phyloP scores from a whole-genome alignment of 2,329 filamentous ascomycete genomes.

The Trichothecium sympodiale region DNA sequence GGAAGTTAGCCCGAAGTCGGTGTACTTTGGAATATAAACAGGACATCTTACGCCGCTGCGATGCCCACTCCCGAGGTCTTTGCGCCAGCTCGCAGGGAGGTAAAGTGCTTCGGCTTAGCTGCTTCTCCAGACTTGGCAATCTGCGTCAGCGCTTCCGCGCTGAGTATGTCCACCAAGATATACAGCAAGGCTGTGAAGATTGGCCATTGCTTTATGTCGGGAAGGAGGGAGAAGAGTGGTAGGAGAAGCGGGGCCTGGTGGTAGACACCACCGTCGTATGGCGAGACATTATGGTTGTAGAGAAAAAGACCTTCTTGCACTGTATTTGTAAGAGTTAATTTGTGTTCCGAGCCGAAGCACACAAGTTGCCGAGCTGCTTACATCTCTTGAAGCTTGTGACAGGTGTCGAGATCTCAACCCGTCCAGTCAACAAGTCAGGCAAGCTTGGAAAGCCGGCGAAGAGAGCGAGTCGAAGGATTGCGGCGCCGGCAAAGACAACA shows the following conservation, averaged over 20 bases:
- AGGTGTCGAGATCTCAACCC: conserved; percentile 93
- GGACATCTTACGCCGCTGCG: conserved; percentile 55
- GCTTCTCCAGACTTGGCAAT: conserved; percentile 79
- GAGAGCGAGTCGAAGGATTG: conserved; percentile 67
- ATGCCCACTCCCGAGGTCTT: conserved; percentile 65
- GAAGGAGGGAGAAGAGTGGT: conserved; percentile 81
- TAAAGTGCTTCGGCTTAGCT: conserved; percentile 60
- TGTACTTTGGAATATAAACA: not conserved
- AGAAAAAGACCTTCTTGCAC: conserved; percentile 95
- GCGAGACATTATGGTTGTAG: conserved; percentile 91
- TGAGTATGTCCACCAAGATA: conserved; percentile 68
- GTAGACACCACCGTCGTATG: conserved; percentile 85
- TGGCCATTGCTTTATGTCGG: conserved; percentile 53
- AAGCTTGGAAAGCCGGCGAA: conserved; percentile 74
- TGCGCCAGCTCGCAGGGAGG: conserved; percentile 65
- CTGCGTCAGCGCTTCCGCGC: conserved; percentile 64
- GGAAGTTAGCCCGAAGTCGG: not conserved
- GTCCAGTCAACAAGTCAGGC: conserved; percentile 73
- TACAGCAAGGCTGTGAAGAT: conserved; percentile 73
- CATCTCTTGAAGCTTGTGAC: conserved; percentile 96
- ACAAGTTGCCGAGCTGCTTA: conserved; percentile 39
- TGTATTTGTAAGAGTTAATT: conserved; percentile 25
- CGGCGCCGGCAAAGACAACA: conserved; percentile 62
- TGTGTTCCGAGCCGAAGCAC: not conserved
- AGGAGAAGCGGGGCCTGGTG: conserved; percentile 80